A percentile compares a stretch with the other conserved stretches of the same genome.
Conservation (phyloP, 23 red algal species). For the Gracilaria vermiculophylla region DNA sequence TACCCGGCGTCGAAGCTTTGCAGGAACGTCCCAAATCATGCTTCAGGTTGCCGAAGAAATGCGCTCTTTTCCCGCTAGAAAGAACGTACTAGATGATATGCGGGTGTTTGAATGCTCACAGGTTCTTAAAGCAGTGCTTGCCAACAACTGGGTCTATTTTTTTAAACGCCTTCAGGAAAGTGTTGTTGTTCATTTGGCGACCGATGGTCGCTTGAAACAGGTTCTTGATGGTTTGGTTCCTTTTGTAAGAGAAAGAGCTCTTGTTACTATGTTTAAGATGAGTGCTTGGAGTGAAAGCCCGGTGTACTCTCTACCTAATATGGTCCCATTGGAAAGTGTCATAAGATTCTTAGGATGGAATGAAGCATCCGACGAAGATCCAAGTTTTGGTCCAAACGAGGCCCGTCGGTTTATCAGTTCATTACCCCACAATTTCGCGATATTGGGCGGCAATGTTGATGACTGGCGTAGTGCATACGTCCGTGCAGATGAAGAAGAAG, state of each 20-base stretch:
- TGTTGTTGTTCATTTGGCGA: neutral
- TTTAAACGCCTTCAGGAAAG: neutral
- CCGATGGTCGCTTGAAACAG: neutral
- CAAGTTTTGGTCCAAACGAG: neutral
- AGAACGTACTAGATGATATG: neutral
- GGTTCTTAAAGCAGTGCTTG: neutral
- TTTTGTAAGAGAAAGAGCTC: conserved; percentile 5
- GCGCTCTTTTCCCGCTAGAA: neutral
- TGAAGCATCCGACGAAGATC: neutral
- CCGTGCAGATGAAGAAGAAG: conserved; percentile 3
- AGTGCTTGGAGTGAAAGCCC: conserved; percentile 15
- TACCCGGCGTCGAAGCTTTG: too few relatives aligned
- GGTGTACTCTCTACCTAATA: neutral
- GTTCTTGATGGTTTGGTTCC: conserved; percentile 4
- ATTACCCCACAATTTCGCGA: neutral
- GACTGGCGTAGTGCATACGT: neutral
- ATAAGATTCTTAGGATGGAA: conserved; percentile 17
- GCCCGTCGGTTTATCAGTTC: neutral
- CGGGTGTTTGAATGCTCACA: conserved; percentile 10
- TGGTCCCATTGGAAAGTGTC: neutral
- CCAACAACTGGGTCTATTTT: conserved; percentile 11
- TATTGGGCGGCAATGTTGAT: neutral
- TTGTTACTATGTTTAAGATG: conserved; percentile 9
- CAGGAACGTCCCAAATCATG: neutral
- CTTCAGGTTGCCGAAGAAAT: neutral